Percentiles rank a stretch among this genome's conserved stretches.
phyloP scores from a whole-genome alignment of 129 eudicot genomes.

The Kitagawia praeruptora region DNA sequence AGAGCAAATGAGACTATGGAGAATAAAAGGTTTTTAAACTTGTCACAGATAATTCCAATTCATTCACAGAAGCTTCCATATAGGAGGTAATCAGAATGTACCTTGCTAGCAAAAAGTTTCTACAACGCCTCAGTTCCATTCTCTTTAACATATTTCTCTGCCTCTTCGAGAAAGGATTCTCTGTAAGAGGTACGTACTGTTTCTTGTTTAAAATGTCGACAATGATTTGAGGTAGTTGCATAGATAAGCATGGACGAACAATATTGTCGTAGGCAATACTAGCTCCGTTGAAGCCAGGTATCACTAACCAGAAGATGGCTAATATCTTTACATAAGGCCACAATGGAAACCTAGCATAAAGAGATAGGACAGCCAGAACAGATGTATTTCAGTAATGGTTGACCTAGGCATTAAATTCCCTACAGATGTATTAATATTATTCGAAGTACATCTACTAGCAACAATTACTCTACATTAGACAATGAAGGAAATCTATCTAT shows the following conservation, averaged over 20 bases:
- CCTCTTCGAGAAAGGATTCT: conserved; percentile 15
- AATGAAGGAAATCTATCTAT: neutral
- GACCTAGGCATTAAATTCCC: neutral
- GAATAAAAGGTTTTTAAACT: neutral
- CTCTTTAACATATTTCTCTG: conserved; percentile 20
- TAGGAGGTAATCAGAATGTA: neutral
- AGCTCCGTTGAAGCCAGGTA: conserved; percentile 26
- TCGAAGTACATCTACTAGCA: neutral
- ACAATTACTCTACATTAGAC: neutral
- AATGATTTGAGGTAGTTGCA: neutral
- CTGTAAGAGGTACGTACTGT: neutral
- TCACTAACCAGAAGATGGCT: conserved; percentile 24
- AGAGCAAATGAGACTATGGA: neutral
- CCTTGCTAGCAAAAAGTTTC: conserved; percentile 25
- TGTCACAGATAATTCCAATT: neutral
- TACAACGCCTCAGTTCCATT: conserved; percentile 29
- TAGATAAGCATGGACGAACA: conserved; percentile 17
- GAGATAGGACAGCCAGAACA: neutral
- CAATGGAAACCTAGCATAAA: conserved; percentile 21
- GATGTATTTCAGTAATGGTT: neutral
- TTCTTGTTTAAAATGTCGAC: conserved; percentile 5
- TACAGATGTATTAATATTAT: neutral
- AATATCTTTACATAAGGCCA: conserved; percentile 24
- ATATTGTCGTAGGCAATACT: conserved; percentile 18
- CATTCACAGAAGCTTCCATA: neutral